These are phyloP conservation scores for Sporothrix dimorphospora DNA, from an alignment of 2,329 filamentous ascomycete species.

Conservation along the genomic window DNA sequence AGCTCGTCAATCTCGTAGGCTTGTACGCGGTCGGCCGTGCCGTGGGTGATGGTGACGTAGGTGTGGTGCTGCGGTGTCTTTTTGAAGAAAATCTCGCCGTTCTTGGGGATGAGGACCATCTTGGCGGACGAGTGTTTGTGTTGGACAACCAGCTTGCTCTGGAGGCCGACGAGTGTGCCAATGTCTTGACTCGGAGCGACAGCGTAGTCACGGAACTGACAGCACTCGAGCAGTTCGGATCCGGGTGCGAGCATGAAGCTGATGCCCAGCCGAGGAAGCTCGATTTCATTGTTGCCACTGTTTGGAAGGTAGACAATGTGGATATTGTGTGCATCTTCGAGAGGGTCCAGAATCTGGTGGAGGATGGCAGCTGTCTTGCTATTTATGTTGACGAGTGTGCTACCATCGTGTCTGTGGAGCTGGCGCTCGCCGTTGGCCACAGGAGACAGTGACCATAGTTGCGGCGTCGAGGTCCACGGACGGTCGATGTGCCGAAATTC, in stretches of 20 bases:
- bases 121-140: background rate
- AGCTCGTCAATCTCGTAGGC: conserved; percentile 53
- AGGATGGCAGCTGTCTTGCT: conserved; percentile 43
- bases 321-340: conserved; percentile 45
- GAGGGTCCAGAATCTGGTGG: conserved; percentile 40
- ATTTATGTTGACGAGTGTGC: conserved; percentile 40
- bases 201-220: conserved; percentile 54
- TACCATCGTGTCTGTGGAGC: background rate
- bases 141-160: conserved; percentile 52
- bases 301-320: conserved; percentile 40
- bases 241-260: conserved; percentile 47
- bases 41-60: conserved; percentile 42
- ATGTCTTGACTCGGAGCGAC: conserved; percentile 53
- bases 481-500: conserved; percentile 40
- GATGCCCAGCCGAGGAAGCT: conserved; percentile 53
- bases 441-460: conserved; percentile 32
- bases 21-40: conserved; percentile 39
- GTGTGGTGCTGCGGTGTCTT: conserved; percentile 39
- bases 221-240: conserved; percentile 44
- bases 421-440: background rate
- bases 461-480: conserved; percentile 37
- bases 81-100: background rate
- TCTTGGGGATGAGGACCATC: conserved; percentile 11
- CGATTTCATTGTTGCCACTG: conserved; percentile 41
- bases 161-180: conserved; percentile 53